phyloP scores from a whole-genome alignment of 164 flowering plant genomes.

The Protea cynaroides region DNA sequence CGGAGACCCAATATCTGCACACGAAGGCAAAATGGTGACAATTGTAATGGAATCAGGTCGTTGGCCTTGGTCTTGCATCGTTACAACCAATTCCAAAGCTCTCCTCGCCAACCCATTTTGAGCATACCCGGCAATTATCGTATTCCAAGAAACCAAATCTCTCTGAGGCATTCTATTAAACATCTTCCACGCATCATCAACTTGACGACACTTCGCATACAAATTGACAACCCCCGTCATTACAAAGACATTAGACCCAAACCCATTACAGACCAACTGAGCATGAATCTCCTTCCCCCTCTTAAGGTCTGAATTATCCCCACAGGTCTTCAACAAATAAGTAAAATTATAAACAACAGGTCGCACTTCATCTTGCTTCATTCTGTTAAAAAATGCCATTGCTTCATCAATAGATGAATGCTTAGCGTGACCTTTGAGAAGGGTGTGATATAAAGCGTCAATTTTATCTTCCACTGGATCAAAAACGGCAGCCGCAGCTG shows the following conservation, averaged over 20 bases:
- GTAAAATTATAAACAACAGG: neutral
- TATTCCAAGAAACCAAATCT: conserved; percentile 62
- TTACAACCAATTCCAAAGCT: conserved; percentile 22
- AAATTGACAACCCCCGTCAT: neutral
- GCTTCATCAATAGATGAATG: neutral
- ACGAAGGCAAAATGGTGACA: conserved; percentile 49
- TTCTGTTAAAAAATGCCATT: neutral
- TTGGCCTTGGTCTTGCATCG: conserved; percentile 43
- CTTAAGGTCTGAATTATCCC: neutral
- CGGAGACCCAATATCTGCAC: conserved; percentile 30
- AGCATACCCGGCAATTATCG: conserved; percentile 47
- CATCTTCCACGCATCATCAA: conserved; percentile 16
- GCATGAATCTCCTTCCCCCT: conserved; percentile 4
- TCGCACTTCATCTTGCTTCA: neutral
- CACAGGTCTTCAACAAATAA: neutral
- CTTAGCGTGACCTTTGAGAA: neutral
- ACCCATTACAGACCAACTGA: conserved; percentile 1
- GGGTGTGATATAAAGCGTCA: neutral
- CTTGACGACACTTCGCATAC: neutral
- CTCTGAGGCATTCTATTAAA: conserved; percentile 63
- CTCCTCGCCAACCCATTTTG: conserved; percentile 44
- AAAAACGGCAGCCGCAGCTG: neutral
- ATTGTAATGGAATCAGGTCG: conserved; percentile 45
- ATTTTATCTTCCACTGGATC: neutral
- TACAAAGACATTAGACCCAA: neutral